Evolutionary conservation across 2,329 filamentous ascomycete genomes (phyloP).

Genomic region (Coniochaeta prunicola): DNA sequence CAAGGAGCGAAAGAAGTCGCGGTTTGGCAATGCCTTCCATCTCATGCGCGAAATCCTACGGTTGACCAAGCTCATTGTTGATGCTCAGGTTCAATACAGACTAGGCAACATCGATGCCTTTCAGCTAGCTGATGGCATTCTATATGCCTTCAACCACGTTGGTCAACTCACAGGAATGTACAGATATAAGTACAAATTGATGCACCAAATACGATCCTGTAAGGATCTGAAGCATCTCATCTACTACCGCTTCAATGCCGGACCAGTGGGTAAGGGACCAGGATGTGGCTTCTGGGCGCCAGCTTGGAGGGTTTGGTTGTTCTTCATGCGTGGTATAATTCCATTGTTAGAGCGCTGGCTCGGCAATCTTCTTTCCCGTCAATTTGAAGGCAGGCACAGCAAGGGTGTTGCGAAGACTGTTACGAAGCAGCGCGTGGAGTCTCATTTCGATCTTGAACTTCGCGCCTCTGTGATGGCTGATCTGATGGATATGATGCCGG

Average conservation of each 20-base stretch:
- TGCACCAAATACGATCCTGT: constrained; percentile 98
- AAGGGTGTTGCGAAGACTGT: constrained; percentile 99
- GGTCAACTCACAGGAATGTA: constrained; percentile 99
- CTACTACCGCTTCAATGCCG: constrained; percentile 97
- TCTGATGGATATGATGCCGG: constrained; percentile 99
- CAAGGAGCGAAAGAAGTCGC: constrained; percentile 98
- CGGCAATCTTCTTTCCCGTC: constrained; percentile 89
- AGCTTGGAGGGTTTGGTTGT: constrained; percentile 97
- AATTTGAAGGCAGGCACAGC: constrained; percentile 97
- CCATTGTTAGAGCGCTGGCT: constrained; percentile 95
- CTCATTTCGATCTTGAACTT: constrained; percentile 94
- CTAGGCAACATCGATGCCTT: constrained; percentile 98
- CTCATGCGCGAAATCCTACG: constrained; percentile 96
- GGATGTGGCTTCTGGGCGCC: constrained; percentile 99
- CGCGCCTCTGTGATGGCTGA: constrained; percentile 98
- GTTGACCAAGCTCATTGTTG: constrained; percentile 93
- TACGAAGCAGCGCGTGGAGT: constrained; percentile 97
- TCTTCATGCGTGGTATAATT: constrained; percentile 98
- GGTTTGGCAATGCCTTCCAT: constrained; percentile 98
- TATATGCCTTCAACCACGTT: constrained; percentile 99
- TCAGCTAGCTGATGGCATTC: constrained; percentile 93
- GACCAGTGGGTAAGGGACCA: constrained; percentile 92
- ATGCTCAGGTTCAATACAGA: constrained; percentile 96
- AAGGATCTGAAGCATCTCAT: constrained; percentile 99
- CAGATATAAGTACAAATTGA: constrained; percentile 99